Conservation (phyloP, 2,329 filamentous ascomycete species). For the Colletotrichum eremochloae region DNA sequence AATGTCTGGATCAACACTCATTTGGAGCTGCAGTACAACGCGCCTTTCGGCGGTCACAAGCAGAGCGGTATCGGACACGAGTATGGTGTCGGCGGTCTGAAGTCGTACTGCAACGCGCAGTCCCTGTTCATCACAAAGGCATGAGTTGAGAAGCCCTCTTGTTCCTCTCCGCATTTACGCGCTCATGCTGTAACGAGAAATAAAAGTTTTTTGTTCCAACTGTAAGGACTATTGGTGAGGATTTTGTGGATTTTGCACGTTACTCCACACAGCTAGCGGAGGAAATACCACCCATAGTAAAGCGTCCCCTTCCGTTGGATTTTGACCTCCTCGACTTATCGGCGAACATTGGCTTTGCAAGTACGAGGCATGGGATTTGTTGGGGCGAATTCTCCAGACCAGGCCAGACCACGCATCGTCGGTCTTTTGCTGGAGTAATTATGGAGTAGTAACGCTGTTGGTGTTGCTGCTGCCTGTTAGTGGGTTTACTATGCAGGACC, state of each 20-base stretch:
- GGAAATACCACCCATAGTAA: neutral
- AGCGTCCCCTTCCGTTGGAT: neutral
- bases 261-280: constrained; percentile 12
- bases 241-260: neutral
- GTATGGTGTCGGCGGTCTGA: constrained; percentile 56
- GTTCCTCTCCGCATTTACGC: neutral
- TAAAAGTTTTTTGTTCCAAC: constrained; percentile 4
- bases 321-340: constrained; percentile 1
- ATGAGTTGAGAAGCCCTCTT: constrained; percentile 2
- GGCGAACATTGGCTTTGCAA: constrained; percentile 6
- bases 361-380: neutral
- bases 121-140: constrained; percentile 35
- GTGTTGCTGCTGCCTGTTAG: constrained; percentile 2
- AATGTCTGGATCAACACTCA: constrained; percentile 73
- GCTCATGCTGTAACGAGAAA: constrained; percentile 19
- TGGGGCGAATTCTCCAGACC: constrained; percentile 5
- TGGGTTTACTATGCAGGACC: constrained; percentile 5
- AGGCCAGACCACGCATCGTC: constrained; percentile 15
- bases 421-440: constrained; percentile 24
- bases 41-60: constrained; percentile 60
- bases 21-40: constrained; percentile 58
- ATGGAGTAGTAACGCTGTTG: constrained; percentile 10
- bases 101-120: constrained; percentile 50
- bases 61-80: constrained; percentile 59
- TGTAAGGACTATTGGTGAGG: neutral